Conservation (phyloP, 1,139 yeast genomes). For the Candida tetrigidarum region DNA sequence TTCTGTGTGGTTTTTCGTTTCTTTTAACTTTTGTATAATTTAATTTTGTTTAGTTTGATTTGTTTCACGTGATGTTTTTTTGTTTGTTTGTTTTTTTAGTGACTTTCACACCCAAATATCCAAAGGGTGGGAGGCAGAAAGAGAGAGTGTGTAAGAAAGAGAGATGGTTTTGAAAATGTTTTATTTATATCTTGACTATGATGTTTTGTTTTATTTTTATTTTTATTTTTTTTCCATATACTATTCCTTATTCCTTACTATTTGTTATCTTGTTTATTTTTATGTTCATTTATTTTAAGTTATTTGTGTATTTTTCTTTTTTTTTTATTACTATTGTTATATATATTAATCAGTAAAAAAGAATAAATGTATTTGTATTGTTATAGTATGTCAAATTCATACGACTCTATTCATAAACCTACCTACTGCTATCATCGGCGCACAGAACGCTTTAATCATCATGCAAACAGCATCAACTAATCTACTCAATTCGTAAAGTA, state of each 20-base stretch:
- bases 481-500: conserved; percentile 46
- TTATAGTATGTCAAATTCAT: conserved; percentile 22
- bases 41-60: background rate
- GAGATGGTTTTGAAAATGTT: background rate
- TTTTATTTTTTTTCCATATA: conserved; percentile 1
- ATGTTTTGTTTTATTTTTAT: conserved; percentile 1
- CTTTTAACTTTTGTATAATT: background rate
- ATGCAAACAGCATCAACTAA: conserved; percentile 50
- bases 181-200: background rate
- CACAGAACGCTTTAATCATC: conserved; percentile 52
- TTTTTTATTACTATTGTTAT: conserved; percentile 6
- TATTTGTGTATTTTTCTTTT: background rate
- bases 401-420: conserved; percentile 47
- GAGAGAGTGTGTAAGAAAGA: background rate
- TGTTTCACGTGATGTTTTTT: background rate
- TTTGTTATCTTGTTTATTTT: too few relatives aligned
- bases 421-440: conserved; percentile 54
- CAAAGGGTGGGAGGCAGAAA: background rate
- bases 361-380: background rate
- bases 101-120: background rate
- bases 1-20: background rate
- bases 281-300: too few relatives aligned
- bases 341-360: conserved; percentile 7
- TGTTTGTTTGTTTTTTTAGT: background rate
- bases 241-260: too few relatives aligned